These are phyloP conservation scores for Alectoria sarmentosa DNA, from an alignment of 495 filamentous ascomycete genomes.

Conservation along the genomic window DNA sequence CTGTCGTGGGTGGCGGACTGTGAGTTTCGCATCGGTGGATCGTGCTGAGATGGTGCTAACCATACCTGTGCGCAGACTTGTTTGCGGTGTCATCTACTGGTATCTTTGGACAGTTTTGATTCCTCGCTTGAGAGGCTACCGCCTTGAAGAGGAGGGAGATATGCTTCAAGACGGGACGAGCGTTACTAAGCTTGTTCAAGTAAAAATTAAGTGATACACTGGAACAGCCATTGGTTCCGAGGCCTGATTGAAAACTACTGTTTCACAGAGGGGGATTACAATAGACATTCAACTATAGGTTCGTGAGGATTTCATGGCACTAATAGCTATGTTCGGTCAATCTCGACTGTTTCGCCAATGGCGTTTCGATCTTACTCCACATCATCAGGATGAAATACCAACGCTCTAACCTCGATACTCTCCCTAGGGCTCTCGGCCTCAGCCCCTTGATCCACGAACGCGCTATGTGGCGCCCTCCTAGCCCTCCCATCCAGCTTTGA, in stretches of 20 bases:
- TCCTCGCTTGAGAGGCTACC: constrained; percentile 52
- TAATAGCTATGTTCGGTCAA: background rate
- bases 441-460: constrained; percentile 50
- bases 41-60: constrained; percentile 21
- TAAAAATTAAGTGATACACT: constrained; percentile 21
- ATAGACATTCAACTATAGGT: background rate
- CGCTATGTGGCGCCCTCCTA: constrained; percentile 52
- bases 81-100: constrained; percentile 62
- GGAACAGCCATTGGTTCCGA: background rate
- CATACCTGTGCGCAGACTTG: constrained; percentile 37
- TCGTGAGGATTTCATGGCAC: background rate
- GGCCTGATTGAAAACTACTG: background rate
- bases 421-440: constrained; percentile 45
- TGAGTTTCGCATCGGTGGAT: constrained; percentile 37
- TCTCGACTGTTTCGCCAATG: background rate
- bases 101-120: constrained; percentile 60
- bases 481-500: constrained; percentile 50
- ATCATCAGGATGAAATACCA: constrained; percentile 24
- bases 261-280: background rate
- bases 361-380: constrained; percentile 11
- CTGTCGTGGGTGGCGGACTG: constrained; percentile 62
- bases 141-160: constrained; percentile 50
- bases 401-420: constrained; percentile 44
- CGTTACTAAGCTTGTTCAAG: constrained; percentile 48
- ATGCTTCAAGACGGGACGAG: constrained; percentile 53